Percentiles rank a stretch among this genome's conserved stretches.
Conservation (phyloP, 108 stramenopile species). For the Cyclotella choctawhatcheeana region DNA sequence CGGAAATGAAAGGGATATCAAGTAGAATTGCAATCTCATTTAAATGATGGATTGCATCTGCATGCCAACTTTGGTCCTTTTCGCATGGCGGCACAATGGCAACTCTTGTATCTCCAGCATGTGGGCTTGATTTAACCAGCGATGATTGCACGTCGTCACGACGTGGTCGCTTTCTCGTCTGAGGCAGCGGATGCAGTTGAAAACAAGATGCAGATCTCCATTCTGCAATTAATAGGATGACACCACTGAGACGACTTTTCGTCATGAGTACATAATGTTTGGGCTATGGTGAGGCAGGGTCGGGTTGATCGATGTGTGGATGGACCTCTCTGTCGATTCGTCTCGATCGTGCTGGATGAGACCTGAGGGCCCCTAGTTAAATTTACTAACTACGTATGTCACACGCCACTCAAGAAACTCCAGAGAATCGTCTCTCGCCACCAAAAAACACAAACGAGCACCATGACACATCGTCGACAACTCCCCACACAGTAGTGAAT, state of each 20-base stretch:
- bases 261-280: too few species aligned
- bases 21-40: slow-evolving; percentile 3
- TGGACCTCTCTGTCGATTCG: too few species aligned
- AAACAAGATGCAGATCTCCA: not conserved
- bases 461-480: too few species aligned
- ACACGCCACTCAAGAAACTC: too few species aligned
- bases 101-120: not conserved
- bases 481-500: too few species aligned
- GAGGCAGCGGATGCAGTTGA: not conserved
- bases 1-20: not conserved
- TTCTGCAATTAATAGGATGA: not conserved
- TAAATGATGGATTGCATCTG: slow-evolving; percentile 6
- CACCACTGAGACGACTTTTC: not conserved
- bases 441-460: too few species aligned
- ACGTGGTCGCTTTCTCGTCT: not conserved
- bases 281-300: too few species aligned
- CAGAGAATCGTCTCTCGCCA: too few species aligned
- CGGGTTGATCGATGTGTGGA: too few species aligned
- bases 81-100: not conserved
- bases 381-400: too few species aligned
- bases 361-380: too few species aligned
- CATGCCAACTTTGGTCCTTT: not conserved
- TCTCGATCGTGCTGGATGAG: too few species aligned
- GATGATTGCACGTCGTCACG: not conserved
- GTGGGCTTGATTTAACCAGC: not conserved